Base-by-base conservation (phyloP, 2,329 filamentous ascomycete genomes). In the Aspergillus awamori region DNA sequence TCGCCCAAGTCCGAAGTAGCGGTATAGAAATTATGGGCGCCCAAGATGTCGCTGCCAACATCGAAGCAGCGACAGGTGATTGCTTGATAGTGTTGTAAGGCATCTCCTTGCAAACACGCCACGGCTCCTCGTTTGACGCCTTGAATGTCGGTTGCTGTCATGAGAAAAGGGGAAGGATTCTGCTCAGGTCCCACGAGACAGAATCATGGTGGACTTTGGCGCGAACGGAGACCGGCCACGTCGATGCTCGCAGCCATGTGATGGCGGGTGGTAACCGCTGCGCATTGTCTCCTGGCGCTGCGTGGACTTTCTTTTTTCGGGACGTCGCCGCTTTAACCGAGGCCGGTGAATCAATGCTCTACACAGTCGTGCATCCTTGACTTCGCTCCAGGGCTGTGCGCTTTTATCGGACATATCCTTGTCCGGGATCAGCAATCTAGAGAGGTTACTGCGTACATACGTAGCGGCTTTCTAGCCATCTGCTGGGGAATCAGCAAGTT, bases 201-300 rank as follows among this genome's bases (percentile, higher is more conserved):
- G 59, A 38, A 62, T 57, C 57, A 53, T 33, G 38, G 52, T 56
- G 36, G 55, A 41, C 20, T 26, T 47, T 11, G 48, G 52, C 53
- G 59, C 59, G 60, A 66, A 65, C 58, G 59, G 57, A 66, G 60
- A 58, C 52, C 58, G 64, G 64, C 63, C 64, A 66, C 64, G 64
- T 66, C 64, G 63, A 61, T 63, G 26, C 43, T 38, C 38, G 24
- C 33, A 57, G 38, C 64, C 64, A 65, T 65, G 64, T 66, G 64
- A 66, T 59, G 39, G 45, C 30, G 38, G 39, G 38, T 26, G 28
- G 47, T 53, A 53, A 43, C 57, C 20, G 36, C 45, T 33, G 24
- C 47, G 41, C 15, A 52, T 39, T 41, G 47, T 53, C 33, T 26
- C 22, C 47, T 39, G 36, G 28, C 51, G 57, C 30, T 43, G 36